phyloP scores from a whole-genome alignment of 768 basidiomycete genomes.

The Baorangia bicolor region DNA sequence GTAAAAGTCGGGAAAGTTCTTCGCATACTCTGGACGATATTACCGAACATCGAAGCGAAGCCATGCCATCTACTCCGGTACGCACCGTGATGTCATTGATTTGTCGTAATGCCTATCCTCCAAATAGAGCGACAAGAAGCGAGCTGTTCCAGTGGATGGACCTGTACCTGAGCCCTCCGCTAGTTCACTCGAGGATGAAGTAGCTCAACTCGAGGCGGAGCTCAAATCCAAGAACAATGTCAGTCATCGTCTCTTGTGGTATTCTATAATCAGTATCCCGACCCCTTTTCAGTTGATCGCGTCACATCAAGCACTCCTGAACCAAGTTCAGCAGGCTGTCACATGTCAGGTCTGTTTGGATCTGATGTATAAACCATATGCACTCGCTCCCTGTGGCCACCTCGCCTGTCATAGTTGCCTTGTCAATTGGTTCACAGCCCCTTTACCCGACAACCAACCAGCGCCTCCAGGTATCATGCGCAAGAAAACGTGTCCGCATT shows the following conservation, averaged over 20 bases:
- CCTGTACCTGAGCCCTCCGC: neutral
- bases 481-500: conserved; percentile 46
- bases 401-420: conserved; percentile 71
- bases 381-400: conserved; percentile 75
- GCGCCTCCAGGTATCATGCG: conserved; percentile 30
- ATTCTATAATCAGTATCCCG: neutral
- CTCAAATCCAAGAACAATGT: conserved; percentile 42
- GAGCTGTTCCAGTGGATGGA: neutral
- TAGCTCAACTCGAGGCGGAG: conserved; percentile 45
- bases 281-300: conserved; percentile 41
- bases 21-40: neutral
- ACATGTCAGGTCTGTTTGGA: conserved; percentile 82
- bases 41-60: neutral
- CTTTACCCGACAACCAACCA: conserved; percentile 29
- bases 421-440: conserved; percentile 70
- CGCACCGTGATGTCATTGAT: neutral
- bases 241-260: conserved; percentile 12
- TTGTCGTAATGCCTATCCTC: conserved; percentile 5
- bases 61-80: conserved; percentile 17
- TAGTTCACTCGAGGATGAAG: conserved; percentile 18
- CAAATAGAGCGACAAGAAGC: conserved; percentile 9
- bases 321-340: conserved; percentile 57
- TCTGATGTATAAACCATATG: conserved; percentile 68
- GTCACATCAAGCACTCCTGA: conserved; percentile 53
- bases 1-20: neutral